Conservation (phyloP, 495 filamentous ascomycete species). For the Sordaria brevicollis region DNA sequence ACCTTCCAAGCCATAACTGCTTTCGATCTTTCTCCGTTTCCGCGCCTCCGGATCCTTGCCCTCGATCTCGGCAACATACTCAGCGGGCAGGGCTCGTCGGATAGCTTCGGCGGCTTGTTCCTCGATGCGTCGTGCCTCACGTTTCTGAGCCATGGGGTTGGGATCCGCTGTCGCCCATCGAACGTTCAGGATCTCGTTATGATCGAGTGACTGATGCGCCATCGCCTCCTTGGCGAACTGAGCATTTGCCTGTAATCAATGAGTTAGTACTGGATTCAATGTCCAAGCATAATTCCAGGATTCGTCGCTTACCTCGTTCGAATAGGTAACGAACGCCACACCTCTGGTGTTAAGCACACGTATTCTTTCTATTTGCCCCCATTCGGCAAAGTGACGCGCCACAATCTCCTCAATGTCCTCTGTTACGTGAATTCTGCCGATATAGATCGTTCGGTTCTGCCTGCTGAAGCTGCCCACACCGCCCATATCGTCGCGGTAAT, state of each 20-base stretch:
- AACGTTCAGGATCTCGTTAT: conserved; percentile 88
- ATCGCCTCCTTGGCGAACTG: conserved; percentile 91
- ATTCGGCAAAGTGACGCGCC: conserved; percentile 84
- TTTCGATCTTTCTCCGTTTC: conserved; percentile 84
- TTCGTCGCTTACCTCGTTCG: conserved; percentile 45
- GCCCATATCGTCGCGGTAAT: conserved; percentile 94
- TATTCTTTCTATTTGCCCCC: conserved; percentile 81
- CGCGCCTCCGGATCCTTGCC: conserved; percentile 76
- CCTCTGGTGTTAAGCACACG: conserved; percentile 85
- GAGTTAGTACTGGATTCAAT: neutral
- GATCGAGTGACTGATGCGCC: conserved; percentile 68
- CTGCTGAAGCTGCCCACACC: conserved; percentile 85
- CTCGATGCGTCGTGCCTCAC: conserved; percentile 81
- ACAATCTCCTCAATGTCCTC: conserved; percentile 98
- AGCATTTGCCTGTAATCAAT: conserved; percentile 54
- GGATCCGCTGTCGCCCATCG: conserved; percentile 95
- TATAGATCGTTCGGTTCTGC: conserved; percentile 85
- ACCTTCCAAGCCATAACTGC: conserved; percentile 76
- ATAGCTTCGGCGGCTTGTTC: conserved; percentile 98
- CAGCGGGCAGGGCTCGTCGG: conserved; percentile 76
- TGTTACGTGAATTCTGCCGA: conserved; percentile 88
- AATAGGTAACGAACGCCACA: conserved; percentile 86
- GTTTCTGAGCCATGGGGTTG: conserved; percentile 88
- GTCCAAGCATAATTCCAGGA: neutral
- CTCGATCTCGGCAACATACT: conserved; percentile 89